Conservation (phyloP, 1,139 yeast species). For the Lodderomyces pseudojiufengensis region DNA sequence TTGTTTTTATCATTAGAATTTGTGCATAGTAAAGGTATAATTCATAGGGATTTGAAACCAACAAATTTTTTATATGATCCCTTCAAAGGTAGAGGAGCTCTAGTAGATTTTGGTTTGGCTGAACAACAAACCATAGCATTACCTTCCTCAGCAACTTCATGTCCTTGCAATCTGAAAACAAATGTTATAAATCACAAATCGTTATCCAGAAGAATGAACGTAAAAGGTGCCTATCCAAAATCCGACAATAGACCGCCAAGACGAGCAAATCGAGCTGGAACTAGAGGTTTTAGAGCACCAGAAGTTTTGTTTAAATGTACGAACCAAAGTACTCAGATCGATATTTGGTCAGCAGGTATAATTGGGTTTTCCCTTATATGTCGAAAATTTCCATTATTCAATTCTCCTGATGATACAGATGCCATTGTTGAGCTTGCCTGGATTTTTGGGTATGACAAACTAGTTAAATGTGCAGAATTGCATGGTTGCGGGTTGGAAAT, state of each 20-base stretch:
- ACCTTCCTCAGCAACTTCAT: slow-evolving; percentile 15
- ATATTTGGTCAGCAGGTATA: slow-evolving; percentile 92
- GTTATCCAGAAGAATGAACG: slow-evolving; percentile 34
- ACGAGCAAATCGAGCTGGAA: slow-evolving; percentile 96
- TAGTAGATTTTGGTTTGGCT: slow-evolving; percentile 92
- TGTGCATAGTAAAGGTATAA: slow-evolving; percentile 71
- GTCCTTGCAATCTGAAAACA: slow-evolving; percentile 32
- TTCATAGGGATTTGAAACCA: slow-evolving; percentile 89
- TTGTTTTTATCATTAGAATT: slow-evolving; percentile 70
- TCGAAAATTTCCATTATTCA: slow-evolving; percentile 80
- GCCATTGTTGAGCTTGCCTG: slow-evolving; percentile 82
- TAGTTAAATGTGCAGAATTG: slow-evolving; percentile 72
- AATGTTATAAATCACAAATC: slow-evolving; percentile 18
- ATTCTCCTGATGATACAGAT: slow-evolving; percentile 87
- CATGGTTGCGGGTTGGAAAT: slow-evolving; percentile 91
- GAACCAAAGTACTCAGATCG: slow-evolving; percentile 76
- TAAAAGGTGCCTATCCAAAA: slow-evolving; percentile 69
- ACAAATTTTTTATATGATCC: slow-evolving; percentile 84
- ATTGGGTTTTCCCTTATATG: slow-evolving; percentile 70
- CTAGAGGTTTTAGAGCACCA: slow-evolving; percentile 94
- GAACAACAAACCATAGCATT: slow-evolving; percentile 34
- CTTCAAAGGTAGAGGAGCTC: slow-evolving; percentile 69
- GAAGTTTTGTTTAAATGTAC: slow-evolving; percentile 88
- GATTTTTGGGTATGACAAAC: slow-evolving; percentile 74
- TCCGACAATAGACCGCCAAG: slow-evolving; percentile 83